Evolutionary conservation across 2,329 filamentous ascomycete species (phyloP).

Genomic region (Magnaporthiopsis poae): DNA sequence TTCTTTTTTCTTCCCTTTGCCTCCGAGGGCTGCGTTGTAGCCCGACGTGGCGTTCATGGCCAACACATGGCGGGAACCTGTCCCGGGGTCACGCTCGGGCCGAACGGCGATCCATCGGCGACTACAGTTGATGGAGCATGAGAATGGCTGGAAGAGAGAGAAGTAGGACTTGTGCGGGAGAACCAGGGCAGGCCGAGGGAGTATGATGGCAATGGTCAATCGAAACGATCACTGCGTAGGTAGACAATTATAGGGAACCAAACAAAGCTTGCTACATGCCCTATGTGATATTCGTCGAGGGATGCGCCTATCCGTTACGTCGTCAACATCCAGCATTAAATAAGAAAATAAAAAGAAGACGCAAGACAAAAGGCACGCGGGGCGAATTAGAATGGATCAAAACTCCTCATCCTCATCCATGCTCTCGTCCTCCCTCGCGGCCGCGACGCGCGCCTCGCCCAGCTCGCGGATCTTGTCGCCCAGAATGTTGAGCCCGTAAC

Average conservation of each 20-base stretch:
- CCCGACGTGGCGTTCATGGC: too few species aligned
- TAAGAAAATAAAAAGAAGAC: not conserved
- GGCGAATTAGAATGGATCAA: not conserved
- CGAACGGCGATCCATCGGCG: too few species aligned
- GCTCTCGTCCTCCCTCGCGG: not conserved
- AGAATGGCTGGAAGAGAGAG: too few species aligned
- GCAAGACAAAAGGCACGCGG: not conserved
- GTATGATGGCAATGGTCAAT: not conserved
- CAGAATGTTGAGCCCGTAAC: slow-evolving; percentile 71
- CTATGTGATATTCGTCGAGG: not conserved
- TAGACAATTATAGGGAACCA: not conserved
- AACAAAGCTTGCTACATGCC: not conserved
- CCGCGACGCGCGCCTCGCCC: slow-evolving; percentile 59
- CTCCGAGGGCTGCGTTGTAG: too few species aligned
- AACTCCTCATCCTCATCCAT: slow-evolving; percentile 9
- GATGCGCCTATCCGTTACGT: not conserved
- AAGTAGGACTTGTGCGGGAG: too few species aligned
- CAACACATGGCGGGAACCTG: too few species aligned
- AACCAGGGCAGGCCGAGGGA: too few species aligned
- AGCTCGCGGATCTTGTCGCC: slow-evolving; percentile 84
- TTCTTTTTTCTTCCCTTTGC: too few species aligned
- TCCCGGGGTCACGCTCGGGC: too few species aligned
- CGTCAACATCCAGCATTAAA: not conserved
- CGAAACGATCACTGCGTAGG: too few species aligned
- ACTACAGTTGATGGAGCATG: too few species aligned